A percentile compares a stretch with the other conserved stretches of the same genome.
Evolutionary conservation across 176 grass and related monocot genomes (phyloP).

Genomic region (Oropetium thomaeum): DNA sequence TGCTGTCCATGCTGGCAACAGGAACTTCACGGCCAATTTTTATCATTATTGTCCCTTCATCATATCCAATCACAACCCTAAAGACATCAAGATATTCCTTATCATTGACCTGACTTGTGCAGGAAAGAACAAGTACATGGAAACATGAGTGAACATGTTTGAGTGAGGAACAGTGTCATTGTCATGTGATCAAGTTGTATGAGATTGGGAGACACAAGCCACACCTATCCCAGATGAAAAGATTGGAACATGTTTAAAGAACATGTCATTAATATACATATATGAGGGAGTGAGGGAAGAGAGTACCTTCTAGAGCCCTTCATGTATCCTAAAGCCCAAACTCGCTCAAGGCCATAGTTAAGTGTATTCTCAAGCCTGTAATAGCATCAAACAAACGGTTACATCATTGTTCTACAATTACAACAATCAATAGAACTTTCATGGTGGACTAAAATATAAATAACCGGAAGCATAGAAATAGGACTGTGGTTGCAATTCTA

Average conservation of each 20-base stretch:
- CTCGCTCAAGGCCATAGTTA: constrained; percentile 94
- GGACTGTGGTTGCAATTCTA: neutral
- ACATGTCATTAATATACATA: neutral
- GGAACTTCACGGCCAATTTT: constrained; percentile 98
- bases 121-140: constrained; percentile 23
- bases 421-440: neutral
- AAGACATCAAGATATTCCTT: constrained; percentile 13
- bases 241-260: constrained; percentile 4
- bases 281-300: neutral
- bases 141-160: constrained; percentile 12
- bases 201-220: neutral
- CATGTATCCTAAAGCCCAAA: constrained; percentile 96
- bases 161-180: neutral
- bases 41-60: constrained; percentile 99
- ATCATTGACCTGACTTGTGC: constrained; percentile 12
- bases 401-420: constrained; percentile 1
- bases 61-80: constrained; percentile 96
- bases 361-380: constrained; percentile 95
- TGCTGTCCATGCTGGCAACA: constrained; percentile 96
- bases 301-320: constrained; percentile 91
- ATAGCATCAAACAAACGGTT: constrained; percentile 25
- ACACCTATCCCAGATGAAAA: neutral
- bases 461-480: neutral
- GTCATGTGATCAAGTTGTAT: neutral
- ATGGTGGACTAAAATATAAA: constrained; percentile 13